Conservation (phyloP, 2,329 filamentous ascomycete genomes). For the Colletotrichum gloeosporioides region DNA sequence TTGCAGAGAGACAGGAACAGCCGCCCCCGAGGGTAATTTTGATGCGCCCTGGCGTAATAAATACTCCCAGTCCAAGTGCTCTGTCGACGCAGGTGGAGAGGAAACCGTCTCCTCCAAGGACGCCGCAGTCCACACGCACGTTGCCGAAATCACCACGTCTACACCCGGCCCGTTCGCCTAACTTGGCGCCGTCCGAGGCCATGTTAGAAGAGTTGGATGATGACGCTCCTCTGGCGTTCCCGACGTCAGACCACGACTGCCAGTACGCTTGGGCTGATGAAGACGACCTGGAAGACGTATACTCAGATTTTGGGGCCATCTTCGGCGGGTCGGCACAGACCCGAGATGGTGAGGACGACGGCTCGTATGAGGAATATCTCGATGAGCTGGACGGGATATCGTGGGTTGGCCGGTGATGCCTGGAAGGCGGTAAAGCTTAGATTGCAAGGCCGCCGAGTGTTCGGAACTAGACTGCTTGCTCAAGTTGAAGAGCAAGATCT, state of each 20-base stretch:
- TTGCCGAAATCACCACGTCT: slow-evolving; percentile 7
- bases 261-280: slow-evolving; percentile 45
- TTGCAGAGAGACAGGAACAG: not conserved
- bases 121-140: not conserved
- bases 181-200: slow-evolving; percentile 33
- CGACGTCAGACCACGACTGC: slow-evolving; percentile 49
- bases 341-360: slow-evolving; percentile 38
- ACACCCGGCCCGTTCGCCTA: slow-evolving; percentile 5
- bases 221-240: slow-evolving; percentile 53
- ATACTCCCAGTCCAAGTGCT: not conserved
- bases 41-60: not conserved
- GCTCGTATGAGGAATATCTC: slow-evolving; percentile 59
- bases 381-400: slow-evolving; percentile 62
- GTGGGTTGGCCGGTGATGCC: slow-evolving; percentile 35
- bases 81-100: not conserved
- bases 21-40: slow-evolving; percentile 6
- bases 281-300: slow-evolving; percentile 56
- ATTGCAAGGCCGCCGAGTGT: not conserved
- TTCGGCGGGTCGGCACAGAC: slow-evolving; percentile 42
- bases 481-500: not conserved
- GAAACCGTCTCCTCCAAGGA: not conserved
- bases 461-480: not conserved
- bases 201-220: slow-evolving; percentile 42
- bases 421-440: not conserved
- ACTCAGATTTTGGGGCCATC: slow-evolving; percentile 59